Evolutionary conservation across 2,329 filamentous ascomycete genomes (phyloP).

Genomic region (Saccharata proteae): DNA sequence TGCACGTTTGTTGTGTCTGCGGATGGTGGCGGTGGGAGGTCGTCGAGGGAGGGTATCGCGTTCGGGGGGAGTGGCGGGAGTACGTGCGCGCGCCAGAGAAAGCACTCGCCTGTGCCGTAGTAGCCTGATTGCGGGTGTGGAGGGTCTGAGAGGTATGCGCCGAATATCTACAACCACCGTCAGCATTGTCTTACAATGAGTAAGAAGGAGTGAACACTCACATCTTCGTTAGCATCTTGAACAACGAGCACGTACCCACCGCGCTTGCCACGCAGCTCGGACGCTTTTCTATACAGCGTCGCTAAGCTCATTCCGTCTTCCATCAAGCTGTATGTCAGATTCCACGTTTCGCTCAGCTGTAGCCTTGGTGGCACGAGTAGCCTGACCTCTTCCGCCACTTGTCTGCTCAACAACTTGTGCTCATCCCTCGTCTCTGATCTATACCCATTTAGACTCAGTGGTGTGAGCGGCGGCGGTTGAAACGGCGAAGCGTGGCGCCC

Average conservation of each 20-base stretch:
- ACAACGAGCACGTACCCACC: slow-evolving; percentile 87
- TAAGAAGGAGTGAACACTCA: slow-evolving; percentile 35
- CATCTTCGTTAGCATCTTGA: slow-evolving; percentile 60
- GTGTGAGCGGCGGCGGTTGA: slow-evolving; percentile 78
- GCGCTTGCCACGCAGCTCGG: slow-evolving; percentile 51
- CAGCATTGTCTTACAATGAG: slow-evolving; percentile 4
- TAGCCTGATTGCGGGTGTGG: slow-evolving; percentile 74
- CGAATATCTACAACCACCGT: slow-evolving; percentile 50
- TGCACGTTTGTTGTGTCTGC: slow-evolving; percentile 50
- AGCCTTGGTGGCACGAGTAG: slow-evolving; percentile 76
- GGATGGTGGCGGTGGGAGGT: slow-evolving; percentile 57
- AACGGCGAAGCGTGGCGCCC: slow-evolving; percentile 63
- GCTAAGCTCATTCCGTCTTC: slow-evolving; percentile 79
- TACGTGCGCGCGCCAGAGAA: slow-evolving; percentile 68
- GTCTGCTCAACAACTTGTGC: slow-evolving; percentile 55
- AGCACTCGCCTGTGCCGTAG: slow-evolving; percentile 94
- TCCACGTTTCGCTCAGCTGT: slow-evolving; percentile 80
- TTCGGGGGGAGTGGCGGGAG: slow-evolving; percentile 41
- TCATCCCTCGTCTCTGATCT: slow-evolving; percentile 44
- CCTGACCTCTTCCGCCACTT: slow-evolving; percentile 84
- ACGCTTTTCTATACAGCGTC: slow-evolving; percentile 74
- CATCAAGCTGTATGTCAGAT: slow-evolving; percentile 76
- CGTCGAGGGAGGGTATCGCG: slow-evolving; percentile 37
- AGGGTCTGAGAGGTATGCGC: slow-evolving; percentile 84
- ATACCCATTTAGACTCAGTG: slow-evolving; percentile 59